Base-by-base conservation (phyloP, 2,329 filamentous ascomycete species). In the Raffaelea arxii region DNA sequence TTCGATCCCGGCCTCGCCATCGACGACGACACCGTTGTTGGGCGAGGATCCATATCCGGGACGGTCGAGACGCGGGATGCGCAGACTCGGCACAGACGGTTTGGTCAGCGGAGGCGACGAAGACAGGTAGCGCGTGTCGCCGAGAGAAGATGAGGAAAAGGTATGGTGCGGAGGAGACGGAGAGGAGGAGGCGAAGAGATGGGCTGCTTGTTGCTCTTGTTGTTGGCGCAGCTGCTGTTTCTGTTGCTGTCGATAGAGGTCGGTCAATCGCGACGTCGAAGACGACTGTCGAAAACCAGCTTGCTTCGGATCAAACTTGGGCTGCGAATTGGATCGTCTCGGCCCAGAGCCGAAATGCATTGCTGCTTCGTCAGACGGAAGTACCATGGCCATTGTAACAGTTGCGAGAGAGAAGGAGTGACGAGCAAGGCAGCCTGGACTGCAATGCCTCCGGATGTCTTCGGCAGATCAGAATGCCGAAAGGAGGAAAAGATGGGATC, bases 311-410 rank as follows among this genome's bases (percentile, higher is more conserved):
- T 66, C 60, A 46, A 82, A 78, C 54, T 73, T 77, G 43, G 72
- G 68, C 54, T 80, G 75, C 3, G 78, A 82, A 52, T 79, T 75
- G 12, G 78, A 80, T 49, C 78, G 74, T 52, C 72, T 73, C 54
- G 82, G 60, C 22, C 69, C 61, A 42, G 73, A 68, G 16, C 74
- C 67, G 61, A 80, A 82, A 59, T 74, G 75, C 55, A n/a, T n/a
- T n/a, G 66, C 67, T 52, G 65, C 71, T 56, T 82, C 77, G 56
- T 81, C 77, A 16, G 75, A 71, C 38, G 70, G 59, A 50, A 79
- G 63, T 54, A 77, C 74, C 53, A 76, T 71, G 35, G 75, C 75
- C 75, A 79, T 79, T 50, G 53, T 59, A 42, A 44, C 32, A 18
- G 16, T 36, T n/a, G n/a, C n/a, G n/a, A n/a, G n/a, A n/a, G n/a